Evolutionary conservation across 2,329 filamentous ascomycete species (phyloP), one percentile per base, ranked within the genome.

Genomic region (Trichoderma endophyticum): DNA sequence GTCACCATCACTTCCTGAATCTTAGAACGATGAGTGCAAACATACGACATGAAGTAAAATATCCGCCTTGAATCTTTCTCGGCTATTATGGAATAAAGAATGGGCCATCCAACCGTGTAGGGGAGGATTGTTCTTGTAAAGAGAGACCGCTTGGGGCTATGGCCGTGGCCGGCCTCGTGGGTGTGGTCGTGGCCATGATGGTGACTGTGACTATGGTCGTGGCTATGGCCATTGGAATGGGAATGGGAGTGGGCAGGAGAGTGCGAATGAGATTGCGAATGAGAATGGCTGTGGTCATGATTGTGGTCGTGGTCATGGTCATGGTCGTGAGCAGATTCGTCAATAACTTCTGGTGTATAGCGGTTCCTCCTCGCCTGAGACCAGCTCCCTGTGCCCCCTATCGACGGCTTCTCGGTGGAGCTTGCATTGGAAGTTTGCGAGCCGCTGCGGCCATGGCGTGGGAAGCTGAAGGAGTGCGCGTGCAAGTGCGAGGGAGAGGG

Each of bases 61-160:
- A 99, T 98, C 59, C 95, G 90, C 72, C 96, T 89, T 18, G 95
- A 98, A 80, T 99, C 95, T 77, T 94, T 94, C 78, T 98, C 95
- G 15, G 91, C 89, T 77, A 99, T 83, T 72, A 99, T 94, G 68
- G 93, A 92, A 79, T 98, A 91, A 21, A 98, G 78, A 39, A 98
- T 86, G 0, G 95, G 95, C 79, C 91, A 93, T 30, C 86, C 85
- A 63, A 91, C 87, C 12, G 91, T 91, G 70, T 88, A 86, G 0
- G 87, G 86, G n/a, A 98, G 85, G 4, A 98, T 80, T 70, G 91
- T 87, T 15, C 86, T 88, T 0, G 95, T 97, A 51, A 97, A 85
- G 61, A 83, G 85, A 0, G 94, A 97, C 54, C 89, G 86, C 61
- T 86, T 82, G 12, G 81, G 82, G 71, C 84, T 82, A 64, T 83